Conservation (phyloP, 2,329 filamentous ascomycete species). For the Neocatenulostroma microsporum region DNA sequence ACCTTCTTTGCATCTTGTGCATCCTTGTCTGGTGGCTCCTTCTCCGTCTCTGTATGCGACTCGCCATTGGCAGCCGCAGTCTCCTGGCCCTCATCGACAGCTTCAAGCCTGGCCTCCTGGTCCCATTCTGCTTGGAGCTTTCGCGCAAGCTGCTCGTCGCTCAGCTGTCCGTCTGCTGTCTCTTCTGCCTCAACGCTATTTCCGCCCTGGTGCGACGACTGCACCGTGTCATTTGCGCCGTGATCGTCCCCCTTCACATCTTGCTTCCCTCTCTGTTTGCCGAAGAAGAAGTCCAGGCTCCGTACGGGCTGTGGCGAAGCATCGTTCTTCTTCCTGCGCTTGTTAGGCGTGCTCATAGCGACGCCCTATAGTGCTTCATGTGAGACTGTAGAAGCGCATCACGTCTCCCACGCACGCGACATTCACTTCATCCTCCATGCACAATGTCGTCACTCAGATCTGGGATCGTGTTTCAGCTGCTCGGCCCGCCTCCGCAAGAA, state of each 20-base stretch:
- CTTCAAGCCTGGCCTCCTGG: conserved; percentile 40
- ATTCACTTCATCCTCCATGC: no score
- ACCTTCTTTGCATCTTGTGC: conserved; percentile 1
- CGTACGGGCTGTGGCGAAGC: conserved; percentile 46
- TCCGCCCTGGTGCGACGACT: no score
- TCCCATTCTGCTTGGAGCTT: conserved; percentile 86
- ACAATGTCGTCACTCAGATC: no score
- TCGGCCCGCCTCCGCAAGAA: no score
- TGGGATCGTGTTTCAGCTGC: no score
- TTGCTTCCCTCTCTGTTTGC: conserved; percentile 55
- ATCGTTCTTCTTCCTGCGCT: conserved; percentile 72
- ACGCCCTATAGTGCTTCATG: no score
- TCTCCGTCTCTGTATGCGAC: conserved; percentile 4
- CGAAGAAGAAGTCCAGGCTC: conserved; percentile 81
- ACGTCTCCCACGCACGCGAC: no score
- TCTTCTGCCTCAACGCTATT: no score
- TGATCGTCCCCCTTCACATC: conserved; percentile 16
- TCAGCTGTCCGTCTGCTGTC: conserved; percentile 35
- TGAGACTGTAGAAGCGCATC: no score
- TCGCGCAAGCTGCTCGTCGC: conserved; percentile 74
- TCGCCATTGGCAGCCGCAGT: conserved; percentile 1
- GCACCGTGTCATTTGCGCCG: not conserved
- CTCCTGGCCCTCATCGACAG: conserved; percentile 1
- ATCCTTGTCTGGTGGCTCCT: conserved; percentile 6
- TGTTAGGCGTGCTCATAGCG: conserved; percentile 62